Conservation (phyloP, 208 protist species). For the Vickermania spadyakhi region DNA sequence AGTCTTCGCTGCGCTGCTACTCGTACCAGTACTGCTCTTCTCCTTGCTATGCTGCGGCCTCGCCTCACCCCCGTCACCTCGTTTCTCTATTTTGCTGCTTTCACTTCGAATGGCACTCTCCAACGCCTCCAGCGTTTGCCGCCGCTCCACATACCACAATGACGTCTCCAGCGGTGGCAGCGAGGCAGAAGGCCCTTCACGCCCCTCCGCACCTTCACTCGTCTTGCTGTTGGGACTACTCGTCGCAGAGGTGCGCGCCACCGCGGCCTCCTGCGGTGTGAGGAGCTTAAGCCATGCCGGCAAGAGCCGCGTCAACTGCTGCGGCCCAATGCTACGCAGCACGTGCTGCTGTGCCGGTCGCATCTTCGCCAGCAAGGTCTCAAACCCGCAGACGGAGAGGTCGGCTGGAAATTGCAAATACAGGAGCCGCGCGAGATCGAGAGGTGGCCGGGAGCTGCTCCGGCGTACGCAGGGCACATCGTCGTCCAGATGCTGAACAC, state of each 20-base stretch:
- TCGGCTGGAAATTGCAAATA: not conserved
- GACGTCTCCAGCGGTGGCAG: not conserved
- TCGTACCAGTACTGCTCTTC: not conserved
- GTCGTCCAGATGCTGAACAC: not conserved
- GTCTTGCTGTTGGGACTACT: too few species aligned
- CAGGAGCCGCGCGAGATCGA: slow-evolving; percentile 1
- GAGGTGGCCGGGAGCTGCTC: not conserved
- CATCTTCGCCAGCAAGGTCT: slow-evolving; percentile 22
- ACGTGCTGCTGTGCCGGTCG: slow-evolving; percentile 17
- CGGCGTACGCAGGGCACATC: slow-evolving; percentile 3
- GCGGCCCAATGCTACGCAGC: slow-evolving; percentile 27
- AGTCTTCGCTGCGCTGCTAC: not conserved
- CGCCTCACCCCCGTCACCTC: too few species aligned
- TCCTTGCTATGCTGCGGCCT: too few species aligned
- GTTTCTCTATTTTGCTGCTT: not conserved
- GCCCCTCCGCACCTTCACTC: not conserved
- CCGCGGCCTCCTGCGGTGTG: not conserved
- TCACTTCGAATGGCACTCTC: slow-evolving; percentile 29
- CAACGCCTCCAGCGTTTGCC: slow-evolving; percentile 22
- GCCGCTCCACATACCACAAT: slow-evolving; percentile 6
- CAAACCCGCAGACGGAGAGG: slow-evolving; percentile 12
- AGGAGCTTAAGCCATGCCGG: slow-evolving; percentile 48
- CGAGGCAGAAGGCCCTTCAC: not conserved
- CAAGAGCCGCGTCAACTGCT: slow-evolving; percentile 22
- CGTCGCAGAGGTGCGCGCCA: not conserved